Percentiles rank a stretch among this genome's conserved stretches.
Evolutionary conservation across 2,329 filamentous ascomycete species (phyloP).

Genomic region (Onygenales sp.): DNA sequence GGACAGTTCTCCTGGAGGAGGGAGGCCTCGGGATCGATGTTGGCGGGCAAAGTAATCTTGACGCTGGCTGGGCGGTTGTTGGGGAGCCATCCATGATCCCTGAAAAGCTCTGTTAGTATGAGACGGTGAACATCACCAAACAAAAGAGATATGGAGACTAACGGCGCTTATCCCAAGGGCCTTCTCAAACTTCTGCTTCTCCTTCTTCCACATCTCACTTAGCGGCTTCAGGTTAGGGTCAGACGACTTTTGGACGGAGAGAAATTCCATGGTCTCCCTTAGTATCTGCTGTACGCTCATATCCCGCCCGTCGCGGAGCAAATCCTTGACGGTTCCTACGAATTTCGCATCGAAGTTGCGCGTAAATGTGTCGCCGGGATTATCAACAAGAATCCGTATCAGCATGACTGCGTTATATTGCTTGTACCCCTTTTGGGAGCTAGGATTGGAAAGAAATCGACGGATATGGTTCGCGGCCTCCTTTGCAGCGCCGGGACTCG

Average conservation of each 20-base stretch:
- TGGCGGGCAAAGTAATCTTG: slow-evolving; percentile 13
- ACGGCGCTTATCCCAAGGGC: slow-evolving; percentile 39
- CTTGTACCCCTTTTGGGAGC: slow-evolving; percentile 54
- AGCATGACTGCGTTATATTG: slow-evolving; percentile 98
- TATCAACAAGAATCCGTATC: slow-evolving; percentile 80
- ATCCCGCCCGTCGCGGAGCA: slow-evolving; percentile 63
- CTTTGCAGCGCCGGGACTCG: slow-evolving; percentile 73
- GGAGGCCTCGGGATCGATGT: slow-evolving; percentile 36
- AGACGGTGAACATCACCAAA: background rate
- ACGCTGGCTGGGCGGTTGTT: slow-evolving; percentile 5
- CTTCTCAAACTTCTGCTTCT: slow-evolving; percentile 59
- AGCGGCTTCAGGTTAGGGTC: slow-evolving; percentile 66
- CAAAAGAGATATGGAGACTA: background rate
- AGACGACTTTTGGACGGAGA: slow-evolving; percentile 61
- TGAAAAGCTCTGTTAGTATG: background rate
- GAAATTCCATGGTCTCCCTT: slow-evolving; percentile 72
- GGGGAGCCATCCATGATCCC: slow-evolving; percentile 4
- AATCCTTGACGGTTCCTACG: slow-evolving; percentile 61
- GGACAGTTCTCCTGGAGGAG: slow-evolving; percentile 65
- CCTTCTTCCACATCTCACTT: slow-evolving; percentile 79
- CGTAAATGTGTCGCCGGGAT: slow-evolving; percentile 86
- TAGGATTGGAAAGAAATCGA: slow-evolving; percentile 68
- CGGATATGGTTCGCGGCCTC: slow-evolving; percentile 73
- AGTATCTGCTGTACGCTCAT: slow-evolving; percentile 74
- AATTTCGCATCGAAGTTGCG: slow-evolving; percentile 82